These are phyloP conservation scores for Circinella minor DNA, from an alignment of 371 early-diverging fungal species.

Conservation along the genomic window DNA sequence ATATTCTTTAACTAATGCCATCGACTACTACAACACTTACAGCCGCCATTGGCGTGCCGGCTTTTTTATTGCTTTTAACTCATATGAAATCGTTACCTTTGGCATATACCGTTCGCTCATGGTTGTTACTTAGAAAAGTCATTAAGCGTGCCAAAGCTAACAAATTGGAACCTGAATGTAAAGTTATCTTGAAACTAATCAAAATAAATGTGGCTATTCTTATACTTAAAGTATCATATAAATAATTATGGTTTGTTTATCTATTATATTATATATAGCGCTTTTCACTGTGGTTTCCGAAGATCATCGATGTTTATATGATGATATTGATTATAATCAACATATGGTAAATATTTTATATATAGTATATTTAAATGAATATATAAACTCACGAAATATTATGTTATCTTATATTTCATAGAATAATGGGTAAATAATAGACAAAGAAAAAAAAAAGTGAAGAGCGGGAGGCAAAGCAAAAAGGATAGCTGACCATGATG, in stretches of 20 bases:
- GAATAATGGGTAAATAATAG: slow-evolving; percentile 32
- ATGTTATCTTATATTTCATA: too few relatives aligned
- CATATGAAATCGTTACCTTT: slow-evolving; percentile 44
- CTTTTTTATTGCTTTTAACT: slow-evolving; percentile 22
- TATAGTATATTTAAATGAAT: too few relatives aligned
- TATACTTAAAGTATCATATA: background rate
- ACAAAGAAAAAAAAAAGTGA: slow-evolving; percentile 1
- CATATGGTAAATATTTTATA: slow-evolving; percentile 40
- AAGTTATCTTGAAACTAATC: too few relatives aligned
- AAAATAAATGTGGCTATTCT: background rate
- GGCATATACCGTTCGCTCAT: slow-evolving; percentile 44
- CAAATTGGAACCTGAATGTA: slow-evolving; percentile 37
- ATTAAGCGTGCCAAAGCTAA: slow-evolving; percentile 35
- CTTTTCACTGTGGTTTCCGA: slow-evolving; percentile 35
- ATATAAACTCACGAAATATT: too few relatives aligned
- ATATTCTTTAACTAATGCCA: slow-evolving; percentile 3
- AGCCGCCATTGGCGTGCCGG: slow-evolving; percentile 18
- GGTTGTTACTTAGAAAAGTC: slow-evolving; percentile 33
- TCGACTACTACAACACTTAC: slow-evolving; percentile 10
- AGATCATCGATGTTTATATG: slow-evolving; percentile 41
- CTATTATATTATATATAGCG: slow-evolving; percentile 19
- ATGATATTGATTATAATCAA: slow-evolving; percentile 54
- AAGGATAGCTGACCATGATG: background rate
- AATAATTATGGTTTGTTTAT: background rate
- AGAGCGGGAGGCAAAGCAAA: too few relatives aligned